Evolutionary conservation across 2,329 filamentous ascomycete species (phyloP).

Genomic region (Leptosphaerulina australis): DNA sequence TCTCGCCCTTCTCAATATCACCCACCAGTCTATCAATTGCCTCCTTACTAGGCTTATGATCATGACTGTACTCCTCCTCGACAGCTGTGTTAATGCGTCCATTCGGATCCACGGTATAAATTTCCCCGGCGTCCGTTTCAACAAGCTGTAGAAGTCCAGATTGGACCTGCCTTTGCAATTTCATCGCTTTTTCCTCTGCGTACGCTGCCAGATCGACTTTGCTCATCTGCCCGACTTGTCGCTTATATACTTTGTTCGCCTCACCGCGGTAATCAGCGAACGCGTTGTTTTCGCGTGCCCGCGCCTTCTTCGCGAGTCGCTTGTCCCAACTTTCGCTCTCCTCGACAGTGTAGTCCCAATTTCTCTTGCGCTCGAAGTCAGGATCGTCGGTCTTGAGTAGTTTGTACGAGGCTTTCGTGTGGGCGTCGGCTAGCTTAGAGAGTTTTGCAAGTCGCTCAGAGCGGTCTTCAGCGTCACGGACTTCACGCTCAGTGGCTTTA

Average conservation of each 20-base stretch:
- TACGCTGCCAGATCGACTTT: constrained; percentile 80
- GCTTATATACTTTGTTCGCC: constrained; percentile 90
- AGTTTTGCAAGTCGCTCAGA: constrained; percentile 61
- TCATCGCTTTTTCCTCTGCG: constrained; percentile 81
- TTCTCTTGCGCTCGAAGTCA: constrained; percentile 96
- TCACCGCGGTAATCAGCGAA: constrained; percentile 90
- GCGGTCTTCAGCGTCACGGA: constrained; percentile 46
- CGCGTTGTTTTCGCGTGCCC: constrained; percentile 80
- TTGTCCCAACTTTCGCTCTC: constrained; percentile 95
- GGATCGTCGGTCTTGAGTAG: constrained; percentile 90
- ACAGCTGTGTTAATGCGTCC: constrained; percentile 90
- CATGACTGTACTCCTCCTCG: constrained; percentile 78
- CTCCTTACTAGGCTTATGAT: constrained; percentile 85
- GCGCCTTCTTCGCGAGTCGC: constrained; percentile 82
- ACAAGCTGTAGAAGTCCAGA: constrained; percentile 89
- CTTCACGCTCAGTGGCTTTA: constrained; percentile 65
- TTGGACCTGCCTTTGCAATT: constrained; percentile 82
- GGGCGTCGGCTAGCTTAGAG: constrained; percentile 78
- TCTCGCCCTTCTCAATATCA: constrained; percentile 87
- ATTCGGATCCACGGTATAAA: constrained; percentile 90
- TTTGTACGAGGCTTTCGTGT: constrained; percentile 88
- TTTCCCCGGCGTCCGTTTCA: constrained; percentile 85
- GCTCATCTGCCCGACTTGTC: constrained; percentile 78
- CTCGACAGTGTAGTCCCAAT: constrained; percentile 98
- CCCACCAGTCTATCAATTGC: constrained; percentile 86